Evolutionary conservation across 2,329 filamentous ascomycete species (phyloP), one percentile per base, ranked within the genome.

Genomic region (Mycocentrospora acerina): DNA sequence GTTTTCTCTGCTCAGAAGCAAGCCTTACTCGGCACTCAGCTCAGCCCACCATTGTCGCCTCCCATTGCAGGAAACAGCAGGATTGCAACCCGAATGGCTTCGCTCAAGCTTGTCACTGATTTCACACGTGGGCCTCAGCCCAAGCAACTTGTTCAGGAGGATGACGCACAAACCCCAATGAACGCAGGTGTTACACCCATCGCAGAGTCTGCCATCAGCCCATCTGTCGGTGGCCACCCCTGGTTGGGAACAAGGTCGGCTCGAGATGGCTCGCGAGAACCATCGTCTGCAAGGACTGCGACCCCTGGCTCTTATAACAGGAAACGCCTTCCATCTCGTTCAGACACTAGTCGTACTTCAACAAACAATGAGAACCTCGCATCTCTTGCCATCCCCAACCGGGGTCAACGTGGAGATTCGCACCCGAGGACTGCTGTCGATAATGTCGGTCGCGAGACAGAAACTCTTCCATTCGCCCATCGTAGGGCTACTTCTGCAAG

Each of bases 91-190:
- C 94, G 94, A 71, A 84, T 85, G 18, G 88, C 89, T 8, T 82
- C 91, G 0, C 73, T 97, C 44, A 95, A 94, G 65, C 79, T 97
- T 2, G 94, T 97, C 56, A 97, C 93, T 0, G 85, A 86, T 0
- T 97, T 98, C 57, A 86, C 82, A 7, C 44, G 49, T 12, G 59
- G 60, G 17, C 59, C 62, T 22, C 55, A 53, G 24, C 71, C 70
- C 4, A 72, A 74, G 4, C 83, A 84, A 46, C 80, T 83, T 82
- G 81, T 66, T 82, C 88, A 68, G 81, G 83, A 75, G 13, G 74
- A 77, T 3, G 77, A 78, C 37, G 77, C 79, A 41, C 71, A 72
- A 24, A 95, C 90, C 0, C 90, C 90, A 0, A 85, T 90, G 50
- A 86, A 86, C 42, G 71, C 83, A 1, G 88, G 86, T n/a, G 79